Base-by-base conservation (phyloP, 2,329 filamentous ascomycete species). In the Xylariomycetidae sp. region DNA sequence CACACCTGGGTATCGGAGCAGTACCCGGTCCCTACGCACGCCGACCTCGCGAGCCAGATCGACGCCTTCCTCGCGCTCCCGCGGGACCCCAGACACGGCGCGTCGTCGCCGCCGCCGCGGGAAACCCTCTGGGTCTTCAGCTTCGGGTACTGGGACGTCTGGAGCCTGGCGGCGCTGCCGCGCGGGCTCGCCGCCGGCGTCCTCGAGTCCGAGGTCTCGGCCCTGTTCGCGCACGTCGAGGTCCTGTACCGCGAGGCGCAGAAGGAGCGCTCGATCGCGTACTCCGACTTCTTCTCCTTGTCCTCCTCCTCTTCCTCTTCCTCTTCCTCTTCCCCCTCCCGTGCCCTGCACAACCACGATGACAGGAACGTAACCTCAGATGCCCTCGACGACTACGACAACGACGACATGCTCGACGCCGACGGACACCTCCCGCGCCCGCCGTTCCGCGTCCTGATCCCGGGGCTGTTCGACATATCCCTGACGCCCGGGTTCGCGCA, bases 121-220 rank as follows among this genome's bases (percentile, higher is more conserved):
- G 66, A 74, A 38, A 74, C 72, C 0, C 45, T 75, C 11, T 75
- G 67, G 66, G 54, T 75, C 11, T 69, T 76, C 34, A 66, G 59
- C 8, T 64, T 74, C 34, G 72, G 72, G n/a, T 65, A 64, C 18
- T 74, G 71, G 70, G 72, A 76, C 36, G 51, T 74, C 31, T 76
- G 70, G 70, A 64, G 67, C 9, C 50, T 75, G 13, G 63, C 72
- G 1, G 58, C 69, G 3, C 46, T 74, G 13, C 70, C 72, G 1
- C 53, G 61, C 8, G 47, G 53, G 7, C 44, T 56, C 1, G 63
- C 65, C 8, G 58, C 62, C 19, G 44, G 50, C 2, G 36, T 63
- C 2, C 38, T 73, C 7, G 61, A 61, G 23, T 44, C 50, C 4
- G 54, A 67, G 18, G 49, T 62, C 4, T 43, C 50, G 9, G 53